Evolutionary conservation across 2,329 filamentous ascomycete genomes (phyloP).

Genomic region (Trichoderma breve): DNA sequence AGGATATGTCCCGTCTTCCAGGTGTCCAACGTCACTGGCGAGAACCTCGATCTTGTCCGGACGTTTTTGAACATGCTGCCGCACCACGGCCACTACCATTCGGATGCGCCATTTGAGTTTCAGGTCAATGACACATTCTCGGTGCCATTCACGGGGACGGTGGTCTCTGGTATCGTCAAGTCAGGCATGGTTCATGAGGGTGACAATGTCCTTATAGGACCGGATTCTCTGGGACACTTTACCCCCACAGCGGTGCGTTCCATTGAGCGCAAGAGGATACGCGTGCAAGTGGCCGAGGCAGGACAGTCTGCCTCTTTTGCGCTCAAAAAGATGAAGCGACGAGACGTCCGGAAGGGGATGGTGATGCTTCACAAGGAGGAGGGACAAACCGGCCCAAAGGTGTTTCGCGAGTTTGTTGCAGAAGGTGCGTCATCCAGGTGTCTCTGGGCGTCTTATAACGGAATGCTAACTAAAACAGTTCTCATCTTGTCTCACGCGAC

Average conservation of each 20-base stretch:
- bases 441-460: too few species aligned
- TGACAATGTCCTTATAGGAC: constrained; percentile 85
- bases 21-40: constrained; percentile 94
- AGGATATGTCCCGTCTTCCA: constrained; percentile 97
- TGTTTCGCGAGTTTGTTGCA: constrained; percentile 73
- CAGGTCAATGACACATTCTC: constrained; percentile 97
- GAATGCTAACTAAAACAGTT: constrained; percentile 48
- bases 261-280: constrained; percentile 91
- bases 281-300: constrained; percentile 81
- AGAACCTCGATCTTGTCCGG: constrained; percentile 85
- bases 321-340: constrained; percentile 79
- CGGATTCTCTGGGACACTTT: constrained; percentile 88
- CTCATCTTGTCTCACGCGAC: constrained; percentile 94
- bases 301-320: constrained; percentile 94
- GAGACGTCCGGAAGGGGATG: constrained; percentile 97
- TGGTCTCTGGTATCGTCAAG: constrained; percentile 92
- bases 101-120: constrained; percentile 86
- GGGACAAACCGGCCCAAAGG: constrained; percentile 65
- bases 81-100: constrained; percentile 89
- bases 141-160: constrained; percentile 93
- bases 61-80: constrained; percentile 94
- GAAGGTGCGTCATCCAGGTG: constrained; percentile 53
- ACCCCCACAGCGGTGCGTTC: constrained; percentile 81
- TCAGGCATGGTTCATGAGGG: constrained; percentile 83
- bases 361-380: constrained; percentile 86